These are phyloP conservation scores for Debaryomycetaceae sp. DNA, from an alignment of 1,139 yeast species.

Conservation along the genomic window DNA sequence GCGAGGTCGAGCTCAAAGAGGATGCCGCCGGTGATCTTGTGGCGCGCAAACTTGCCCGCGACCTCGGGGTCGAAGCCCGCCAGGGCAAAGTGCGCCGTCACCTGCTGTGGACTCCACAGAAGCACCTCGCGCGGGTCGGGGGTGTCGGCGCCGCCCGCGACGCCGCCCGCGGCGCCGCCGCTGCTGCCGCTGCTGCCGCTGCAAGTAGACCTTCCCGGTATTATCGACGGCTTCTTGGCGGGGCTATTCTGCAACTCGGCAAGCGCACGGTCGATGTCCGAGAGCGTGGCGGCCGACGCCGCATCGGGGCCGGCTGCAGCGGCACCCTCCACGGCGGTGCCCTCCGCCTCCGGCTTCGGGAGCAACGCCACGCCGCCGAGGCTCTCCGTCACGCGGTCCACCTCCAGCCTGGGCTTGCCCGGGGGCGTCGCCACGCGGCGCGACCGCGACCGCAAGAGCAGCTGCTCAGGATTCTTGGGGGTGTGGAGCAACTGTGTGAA, in stretches of 20 bases:
- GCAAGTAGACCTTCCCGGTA: background rate
- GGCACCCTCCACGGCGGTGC: too few species aligned
- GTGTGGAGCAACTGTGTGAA: conserved; percentile 54
- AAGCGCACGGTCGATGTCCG: conserved; percentile 82
- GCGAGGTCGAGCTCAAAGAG: conserved; percentile 80
- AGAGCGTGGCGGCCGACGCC: conserved; percentile 46
- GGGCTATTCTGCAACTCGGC: conserved; percentile 54
- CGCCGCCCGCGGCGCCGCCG: background rate
- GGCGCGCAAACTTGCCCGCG: conserved; percentile 76
- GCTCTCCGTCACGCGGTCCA: conserved; percentile 7
- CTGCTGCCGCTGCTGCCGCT: conserved; percentile 1
- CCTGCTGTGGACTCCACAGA: conserved; percentile 86
- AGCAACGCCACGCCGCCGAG: conserved; percentile 5
- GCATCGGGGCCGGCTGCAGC: too few species aligned
- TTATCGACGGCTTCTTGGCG: conserved; percentile 4
- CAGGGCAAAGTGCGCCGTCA: conserved; percentile 64
- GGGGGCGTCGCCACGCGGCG: conserved; percentile 37
- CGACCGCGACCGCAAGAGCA: conserved; percentile 53
- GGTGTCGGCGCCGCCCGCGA: background rate
- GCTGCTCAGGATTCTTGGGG: conserved; percentile 15
- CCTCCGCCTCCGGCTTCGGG: conserved; percentile 2
- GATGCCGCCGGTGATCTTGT: conserved; percentile 84
- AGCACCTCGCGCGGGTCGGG: conserved; percentile 48
- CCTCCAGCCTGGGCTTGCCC: background rate
- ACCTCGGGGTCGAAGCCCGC: conserved; percentile 70